Conservation (phyloP, 768 basidiomycete species). For the Lepiota brunneoincarnata region DNA sequence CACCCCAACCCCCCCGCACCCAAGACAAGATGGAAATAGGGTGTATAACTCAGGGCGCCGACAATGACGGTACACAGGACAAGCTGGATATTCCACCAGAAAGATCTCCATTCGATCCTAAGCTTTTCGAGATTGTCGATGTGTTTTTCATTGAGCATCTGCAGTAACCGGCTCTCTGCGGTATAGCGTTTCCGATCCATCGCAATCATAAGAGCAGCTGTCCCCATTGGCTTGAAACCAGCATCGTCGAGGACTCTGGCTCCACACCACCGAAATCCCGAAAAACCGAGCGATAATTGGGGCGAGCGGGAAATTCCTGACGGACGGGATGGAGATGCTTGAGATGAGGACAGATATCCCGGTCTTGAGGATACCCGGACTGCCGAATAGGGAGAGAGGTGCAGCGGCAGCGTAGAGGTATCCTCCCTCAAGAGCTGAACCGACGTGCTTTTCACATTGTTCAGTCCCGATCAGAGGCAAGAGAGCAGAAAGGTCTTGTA, state of each 20-base stretch:
- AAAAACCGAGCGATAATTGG: no score
- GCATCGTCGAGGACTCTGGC: not conserved
- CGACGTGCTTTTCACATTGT: conserved; percentile 20
- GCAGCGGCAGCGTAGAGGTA: conserved; percentile 22
- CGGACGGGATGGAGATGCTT: conserved; percentile 7
- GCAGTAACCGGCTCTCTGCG: not conserved
- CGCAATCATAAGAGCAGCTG: not conserved
- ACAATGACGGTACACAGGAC: not conserved
- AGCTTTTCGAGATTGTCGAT: not conserved
- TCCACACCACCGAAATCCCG: not conserved
- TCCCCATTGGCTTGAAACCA: not conserved
- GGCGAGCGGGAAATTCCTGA: no score
- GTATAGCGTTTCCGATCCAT: not conserved
- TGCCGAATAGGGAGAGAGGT: conserved; percentile 22
- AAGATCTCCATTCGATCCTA: not conserved
- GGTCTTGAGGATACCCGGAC: conserved; percentile 19
- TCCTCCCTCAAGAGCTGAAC: conserved; percentile 16
- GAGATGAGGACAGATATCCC: conserved; percentile 14
- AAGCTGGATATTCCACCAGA: not conserved
- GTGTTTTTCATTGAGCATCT: not conserved
- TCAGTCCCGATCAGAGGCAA: conserved; percentile 23
- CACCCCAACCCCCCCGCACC: conserved; percentile 2
- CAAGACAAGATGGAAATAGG: not conserved
- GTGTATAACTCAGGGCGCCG: not conserved
- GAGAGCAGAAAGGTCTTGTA: conserved; percentile 23